A percentile compares a stretch with the other conserved stretches of the same genome.
phyloP scores from a whole-genome alignment of 768 basidiomycete genomes.

The Termitomyces sp. region DNA sequence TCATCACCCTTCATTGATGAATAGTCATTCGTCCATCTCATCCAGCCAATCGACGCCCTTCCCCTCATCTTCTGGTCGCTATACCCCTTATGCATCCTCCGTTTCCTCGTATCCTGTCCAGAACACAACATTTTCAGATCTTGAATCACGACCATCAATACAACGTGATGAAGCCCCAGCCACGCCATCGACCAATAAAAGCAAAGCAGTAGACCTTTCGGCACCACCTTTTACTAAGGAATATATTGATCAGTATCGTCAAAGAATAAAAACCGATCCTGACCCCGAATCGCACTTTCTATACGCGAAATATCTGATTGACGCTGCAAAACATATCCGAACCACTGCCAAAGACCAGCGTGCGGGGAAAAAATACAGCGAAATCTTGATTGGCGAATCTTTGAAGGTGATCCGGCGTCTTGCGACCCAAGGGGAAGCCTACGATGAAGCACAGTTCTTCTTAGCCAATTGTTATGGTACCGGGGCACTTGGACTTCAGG shows the following conservation, averaged over 20 bases:
- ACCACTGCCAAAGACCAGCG: slow-evolving; percentile 71
- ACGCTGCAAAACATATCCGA: slow-evolving; percentile 92
- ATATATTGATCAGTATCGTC: slow-evolving; percentile 96
- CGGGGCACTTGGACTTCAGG: slow-evolving; percentile 90
- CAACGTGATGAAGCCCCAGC: slow-evolving; percentile 55
- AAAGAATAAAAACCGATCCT: slow-evolving; percentile 94
- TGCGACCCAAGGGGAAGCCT: slow-evolving; percentile 88
- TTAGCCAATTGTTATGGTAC: slow-evolving; percentile 96
- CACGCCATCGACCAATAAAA: slow-evolving; percentile 56
- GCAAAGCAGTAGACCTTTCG: slow-evolving; percentile 77
- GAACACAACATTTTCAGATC: slow-evolving; percentile 31
- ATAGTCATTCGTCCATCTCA: slow-evolving; percentile 23
- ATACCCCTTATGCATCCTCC: slow-evolving; percentile 14
- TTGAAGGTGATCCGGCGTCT: slow-evolving; percentile 90
- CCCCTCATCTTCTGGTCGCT: slow-evolving; percentile 13
- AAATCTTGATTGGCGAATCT: slow-evolving; percentile 81
- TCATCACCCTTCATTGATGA: slow-evolving; percentile 13
- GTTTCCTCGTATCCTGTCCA: slow-evolving; percentile 23
- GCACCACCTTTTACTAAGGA: slow-evolving; percentile 91
- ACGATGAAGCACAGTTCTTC: slow-evolving; percentile 98
- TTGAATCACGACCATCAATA: slow-evolving; percentile 55
- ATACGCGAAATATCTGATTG: slow-evolving; percentile 98
- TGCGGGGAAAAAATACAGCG: slow-evolving; percentile 86
- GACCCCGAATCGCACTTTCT: slow-evolving; percentile 97
- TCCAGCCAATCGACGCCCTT: slow-evolving; percentile 31